phyloP scores from a whole-genome alignment of 2,329 filamentous ascomycete species.

The Apiospora aurea region DNA sequence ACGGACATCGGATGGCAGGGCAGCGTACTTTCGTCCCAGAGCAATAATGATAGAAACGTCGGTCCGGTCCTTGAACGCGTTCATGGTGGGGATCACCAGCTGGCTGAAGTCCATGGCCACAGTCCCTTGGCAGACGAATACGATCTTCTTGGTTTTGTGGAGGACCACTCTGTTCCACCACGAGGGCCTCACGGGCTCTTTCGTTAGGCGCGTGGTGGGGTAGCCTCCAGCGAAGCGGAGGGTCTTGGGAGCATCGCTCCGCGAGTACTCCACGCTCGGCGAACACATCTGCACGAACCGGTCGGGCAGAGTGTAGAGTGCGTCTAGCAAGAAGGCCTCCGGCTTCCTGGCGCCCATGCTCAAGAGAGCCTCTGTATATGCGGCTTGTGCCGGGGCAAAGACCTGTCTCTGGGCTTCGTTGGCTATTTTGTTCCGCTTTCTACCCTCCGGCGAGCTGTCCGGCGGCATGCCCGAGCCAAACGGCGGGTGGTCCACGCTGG shows the following conservation, averaged over 20 bases:
- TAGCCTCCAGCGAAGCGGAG: slow-evolving; percentile 1
- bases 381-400: background rate
- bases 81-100: slow-evolving; percentile 53
- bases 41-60: slow-evolving; percentile 49
- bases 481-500: slow-evolving; percentile 13
- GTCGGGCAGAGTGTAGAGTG: slow-evolving; percentile 25
- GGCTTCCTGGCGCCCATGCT: background rate
- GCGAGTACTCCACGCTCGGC: slow-evolving; percentile 21
- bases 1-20: slow-evolving; percentile 35
- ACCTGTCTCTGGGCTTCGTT: slow-evolving; percentile 7
- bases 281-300: slow-evolving; percentile 28
- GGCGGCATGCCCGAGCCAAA: slow-evolving; percentile 12
- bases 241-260: slow-evolving; percentile 26
- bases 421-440: background rate
- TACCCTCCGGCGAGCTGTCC: slow-evolving; percentile 1
- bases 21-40: slow-evolving; percentile 38
- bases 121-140: slow-evolving; percentile 58
- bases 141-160: slow-evolving; percentile 44
- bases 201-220: background rate
- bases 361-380: background rate
- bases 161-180: slow-evolving; percentile 19
- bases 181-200: slow-evolving; percentile 5
- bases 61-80: slow-evolving; percentile 47
- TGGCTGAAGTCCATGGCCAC: slow-evolving; percentile 47
- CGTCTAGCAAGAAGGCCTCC: background rate